Evolutionary conservation across 1,284 basidiomycete species (phyloP).

Genomic region (Papiliotrema laurentii): DNA sequence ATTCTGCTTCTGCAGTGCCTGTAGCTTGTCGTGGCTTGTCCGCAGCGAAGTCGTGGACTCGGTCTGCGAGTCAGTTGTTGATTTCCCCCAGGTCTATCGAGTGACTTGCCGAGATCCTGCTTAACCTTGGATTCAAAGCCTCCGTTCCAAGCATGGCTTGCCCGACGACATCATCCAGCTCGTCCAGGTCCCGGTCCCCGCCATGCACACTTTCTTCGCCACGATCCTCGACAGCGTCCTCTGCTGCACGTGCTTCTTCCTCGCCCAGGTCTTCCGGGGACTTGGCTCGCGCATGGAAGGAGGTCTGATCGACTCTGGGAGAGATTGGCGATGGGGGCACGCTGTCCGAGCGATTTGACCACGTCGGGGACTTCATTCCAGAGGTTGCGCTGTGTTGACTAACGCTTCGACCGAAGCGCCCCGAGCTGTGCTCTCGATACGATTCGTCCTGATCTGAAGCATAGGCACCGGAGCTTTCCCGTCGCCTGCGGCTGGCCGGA

Average conservation of each 20-base stretch:
- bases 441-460: constrained; percentile 13
- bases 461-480: constrained; percentile 14
- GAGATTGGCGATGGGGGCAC: constrained; percentile 26
- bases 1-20: constrained; percentile 67
- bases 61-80: constrained; percentile 23
- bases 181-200: constrained; percentile 17
- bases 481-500: constrained; percentile 28
- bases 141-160: not conserved
- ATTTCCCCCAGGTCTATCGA: too few relatives aligned
- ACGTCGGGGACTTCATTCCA: constrained; percentile 10
- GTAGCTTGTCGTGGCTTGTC: constrained; percentile 56
- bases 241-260: constrained; percentile 8
- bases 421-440: not conserved
- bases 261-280: constrained; percentile 18
- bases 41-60: constrained; percentile 33
- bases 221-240: constrained; percentile 4
- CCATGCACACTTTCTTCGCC: constrained; percentile 5
- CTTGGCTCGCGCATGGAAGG: constrained; percentile 29
- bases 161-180: constrained; percentile 17
- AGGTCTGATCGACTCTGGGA: constrained; percentile 26
- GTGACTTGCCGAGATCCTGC: constrained; percentile 25
- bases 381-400: constrained; percentile 3
- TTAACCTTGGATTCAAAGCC: constrained; percentile 21
- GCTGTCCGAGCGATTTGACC: constrained; percentile 7
- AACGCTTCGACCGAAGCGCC: constrained; percentile 1